phyloP scores from a whole-genome alignment of 2,329 filamentous ascomycete genomes.

The Plectosphaerella cucumerina region DNA sequence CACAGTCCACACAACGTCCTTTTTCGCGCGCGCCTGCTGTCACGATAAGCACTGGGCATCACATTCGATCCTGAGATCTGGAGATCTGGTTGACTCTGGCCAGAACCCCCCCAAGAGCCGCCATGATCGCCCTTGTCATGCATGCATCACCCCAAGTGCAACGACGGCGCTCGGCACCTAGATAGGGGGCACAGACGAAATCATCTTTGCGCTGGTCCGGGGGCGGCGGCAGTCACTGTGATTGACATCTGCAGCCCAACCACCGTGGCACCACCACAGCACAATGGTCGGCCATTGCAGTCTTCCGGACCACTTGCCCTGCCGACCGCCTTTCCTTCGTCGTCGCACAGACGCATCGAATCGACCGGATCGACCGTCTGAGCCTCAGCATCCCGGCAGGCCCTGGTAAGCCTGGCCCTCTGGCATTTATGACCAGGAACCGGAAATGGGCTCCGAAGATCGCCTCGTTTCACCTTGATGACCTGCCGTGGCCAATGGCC shows the following conservation, averaged over 20 bases:
- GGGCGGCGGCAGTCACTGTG: background rate
- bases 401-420: no score
- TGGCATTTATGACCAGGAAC: no score
- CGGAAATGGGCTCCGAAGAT: background rate
- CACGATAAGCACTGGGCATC: no score
- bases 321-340: background rate
- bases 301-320: background rate
- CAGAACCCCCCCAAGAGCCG: no score
- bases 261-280: background rate
- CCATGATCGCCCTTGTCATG: background rate
- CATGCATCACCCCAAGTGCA: background rate
- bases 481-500: background rate
- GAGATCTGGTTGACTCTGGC: no score
- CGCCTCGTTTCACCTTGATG: background rate
- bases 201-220: background rate
- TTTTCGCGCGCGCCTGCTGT: no score
- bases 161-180: background rate
- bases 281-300: no score
- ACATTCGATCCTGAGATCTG: no score
- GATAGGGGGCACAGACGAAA: conserved; percentile 1
- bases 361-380: background rate
- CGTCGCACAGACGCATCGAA: background rate
- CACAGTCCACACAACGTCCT: no score
- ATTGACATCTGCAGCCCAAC: background rate
- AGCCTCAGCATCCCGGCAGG: no score